phyloP scores from a whole-genome alignment of 208 protist genomes.

The Trypanosoma avium region DNA sequence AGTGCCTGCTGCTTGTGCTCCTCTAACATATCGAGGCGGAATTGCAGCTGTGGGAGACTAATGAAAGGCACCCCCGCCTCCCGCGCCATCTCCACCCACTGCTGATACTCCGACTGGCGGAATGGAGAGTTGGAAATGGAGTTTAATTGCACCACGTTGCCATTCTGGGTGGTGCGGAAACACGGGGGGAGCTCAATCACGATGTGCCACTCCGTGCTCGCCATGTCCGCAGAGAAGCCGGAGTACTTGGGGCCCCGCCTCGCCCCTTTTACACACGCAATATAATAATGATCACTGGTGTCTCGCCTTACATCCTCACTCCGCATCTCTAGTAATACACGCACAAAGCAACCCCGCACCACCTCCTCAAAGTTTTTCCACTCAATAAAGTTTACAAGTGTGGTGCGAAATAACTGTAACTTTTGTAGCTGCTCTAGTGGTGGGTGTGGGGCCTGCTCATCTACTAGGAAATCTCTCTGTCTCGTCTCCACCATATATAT shows the following conservation, averaged over 20 bases:
- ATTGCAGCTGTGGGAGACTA: slow-evolving; percentile 74
- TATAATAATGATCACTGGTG: slow-evolving; percentile 87
- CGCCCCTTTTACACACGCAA: slow-evolving; percentile 83
- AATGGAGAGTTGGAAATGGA: slow-evolving; percentile 91
- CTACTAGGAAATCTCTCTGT: slow-evolving; percentile 17
- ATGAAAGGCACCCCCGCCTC: slow-evolving; percentile 61
- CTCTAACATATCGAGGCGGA: slow-evolving; percentile 81
- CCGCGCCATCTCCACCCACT: slow-evolving; percentile 72
- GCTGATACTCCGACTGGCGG: slow-evolving; percentile 78
- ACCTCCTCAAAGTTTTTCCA: slow-evolving; percentile 86
- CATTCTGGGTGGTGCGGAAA: slow-evolving; percentile 82
- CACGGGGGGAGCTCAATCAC: slow-evolving; percentile 90
- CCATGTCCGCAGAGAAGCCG: slow-evolving; percentile 85
- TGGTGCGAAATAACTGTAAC: slow-evolving; percentile 87
- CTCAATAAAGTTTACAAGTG: slow-evolving; percentile 81
- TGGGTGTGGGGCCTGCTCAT: slow-evolving; percentile 42
- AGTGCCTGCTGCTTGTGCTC: slow-evolving; percentile 86
- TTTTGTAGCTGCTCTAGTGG: slow-evolving; percentile 67
- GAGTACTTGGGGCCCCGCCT: slow-evolving; percentile 74
- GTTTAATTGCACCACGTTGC: slow-evolving; percentile 89
- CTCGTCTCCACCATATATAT: slow-evolving; percentile 10
- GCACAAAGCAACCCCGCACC: slow-evolving; percentile 86
- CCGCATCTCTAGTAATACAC: slow-evolving; percentile 89
- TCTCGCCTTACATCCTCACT: slow-evolving; percentile 73
- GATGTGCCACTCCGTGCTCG: slow-evolving; percentile 86